Evolutionary conservation across 345 rosid genomes (phyloP), one percentile per base, ranked within the genome.

Genomic region (Mangifera indica): DNA sequence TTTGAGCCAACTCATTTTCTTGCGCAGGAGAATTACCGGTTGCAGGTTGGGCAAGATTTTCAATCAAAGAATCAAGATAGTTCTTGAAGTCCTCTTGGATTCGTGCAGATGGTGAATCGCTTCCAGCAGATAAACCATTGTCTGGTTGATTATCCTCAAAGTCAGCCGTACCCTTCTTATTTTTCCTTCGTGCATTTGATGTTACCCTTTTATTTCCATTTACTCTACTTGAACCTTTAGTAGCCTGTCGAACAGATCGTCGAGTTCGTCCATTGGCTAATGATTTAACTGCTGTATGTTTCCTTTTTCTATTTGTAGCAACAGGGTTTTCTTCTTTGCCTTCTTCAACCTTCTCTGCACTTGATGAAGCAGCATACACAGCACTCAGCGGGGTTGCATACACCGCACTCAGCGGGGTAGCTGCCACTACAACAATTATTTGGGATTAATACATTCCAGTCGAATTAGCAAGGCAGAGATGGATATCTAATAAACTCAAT

Each of bases 61-160:
- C 87, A 57, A 86, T 89, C 62, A 91, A 75, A 22, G 91, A 81
- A 76, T 74, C 77, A 6, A 91, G 86, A 71, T 85, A 91, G 76
- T 66, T 81, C 69, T 88, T 93, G 55, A 91, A 91, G 72, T 89
- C 89, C 67, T 74, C 88, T 8, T 86, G 84, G 65, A 83, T 80
- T n/a, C 74, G 63, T 32, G 77, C 79, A 17, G 54, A 29, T 29
- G 32, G 32, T 29, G 32, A 56, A 60, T 83, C 80, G 2, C 74
- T 75, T 25, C 67, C 71, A 1, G 70, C 69, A 66, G 76, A 46
- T 22, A 74, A 76, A 74, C 72, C 83, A 14, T 68, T 65, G 67
- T 71, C 68, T 24, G 78, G 67, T 20, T 78, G 81, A 61, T 70
- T 71, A 46, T 61, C 57, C 42, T 78, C 67, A 4, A 42, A 53